Base-by-base conservation (phyloP, 2,329 filamentous ascomycete genomes). In the Fusarium papillatum region DNA sequence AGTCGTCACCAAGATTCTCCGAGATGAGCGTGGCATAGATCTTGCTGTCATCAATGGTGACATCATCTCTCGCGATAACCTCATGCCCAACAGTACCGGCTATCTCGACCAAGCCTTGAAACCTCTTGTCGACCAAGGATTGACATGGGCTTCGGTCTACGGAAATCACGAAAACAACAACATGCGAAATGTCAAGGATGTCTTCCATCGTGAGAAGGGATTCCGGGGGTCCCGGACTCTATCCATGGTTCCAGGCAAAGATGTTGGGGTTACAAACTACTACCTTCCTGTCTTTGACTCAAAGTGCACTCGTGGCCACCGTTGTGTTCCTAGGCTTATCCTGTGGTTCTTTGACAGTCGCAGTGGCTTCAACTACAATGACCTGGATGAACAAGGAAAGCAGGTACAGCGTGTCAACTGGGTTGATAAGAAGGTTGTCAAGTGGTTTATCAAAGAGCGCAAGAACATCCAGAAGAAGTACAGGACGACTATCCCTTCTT, bases 321-420 rank as follows among this genome's bases (percentile, higher is more conserved):
- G 62, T 4, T 87, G 85, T 70, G 68, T 76, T 3, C 85, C 86
- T 0, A 83, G 84, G 55, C 71, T 87, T 38, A 77, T 95, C 1
- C 85, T 95, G 2, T 95, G 92, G 91, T 94, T 94, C 83, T 94
- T 95, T 78, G 93, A 95, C 79, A 90, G 87, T 67, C 86, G 89
- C n/a, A 91, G 92, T 50, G 91, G 91, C 14, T 84, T 73, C 68
- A 70, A 68, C 11, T 68, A 55, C 19, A 31, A 68, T 38, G 17
- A 67, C n/a, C 17, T 70, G 5, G 39, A 70, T 31, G 29, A 64
- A 14, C 41, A 85, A 66, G 83, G 85, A 60, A 90, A 87, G 75
- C 87, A 87, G 70, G 73, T 70, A 78, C 74, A 55, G 68, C 79
- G 2, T 67, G 78, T 31, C 77, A 82, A 84, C 72, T 88, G 87